These are phyloP conservation scores for Medicago arabica DNA, from an alignment of 306 rosid genomes.

Conservation along the genomic window DNA sequence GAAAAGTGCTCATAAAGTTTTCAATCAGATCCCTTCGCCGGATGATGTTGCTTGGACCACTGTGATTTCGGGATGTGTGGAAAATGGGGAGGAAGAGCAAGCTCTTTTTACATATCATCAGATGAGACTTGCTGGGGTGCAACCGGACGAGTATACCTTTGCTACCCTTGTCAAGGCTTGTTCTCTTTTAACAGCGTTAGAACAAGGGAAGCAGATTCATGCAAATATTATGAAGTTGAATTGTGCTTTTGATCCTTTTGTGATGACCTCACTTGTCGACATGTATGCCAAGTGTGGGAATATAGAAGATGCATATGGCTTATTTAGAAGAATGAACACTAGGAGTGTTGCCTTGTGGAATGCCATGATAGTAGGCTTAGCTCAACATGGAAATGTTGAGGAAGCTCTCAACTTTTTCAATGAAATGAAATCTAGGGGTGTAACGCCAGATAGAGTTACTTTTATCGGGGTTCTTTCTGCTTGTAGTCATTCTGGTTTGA, in stretches of 20 bases:
- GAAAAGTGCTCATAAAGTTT: constrained; percentile 58
- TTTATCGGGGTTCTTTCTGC: constrained; percentile 82
- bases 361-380: constrained; percentile 85
- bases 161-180: constrained; percentile 79
- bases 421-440: constrained; percentile 58
- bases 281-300: constrained; percentile 90
- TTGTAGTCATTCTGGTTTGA: constrained; percentile 78
- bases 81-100: constrained; percentile 74
- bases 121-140: constrained; percentile 73
- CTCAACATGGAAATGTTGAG: constrained; percentile 78
- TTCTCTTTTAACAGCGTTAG: constrained; percentile 74
- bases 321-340: constrained; percentile 58
- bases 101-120: constrained; percentile 68
- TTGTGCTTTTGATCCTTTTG: constrained; percentile 66
- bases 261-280: constrained; percentile 83
- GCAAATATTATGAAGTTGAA: constrained; percentile 76
- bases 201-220: constrained; percentile 84
- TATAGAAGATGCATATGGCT: constrained; percentile 65
- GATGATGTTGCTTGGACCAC: constrained; percentile 91
- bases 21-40: constrained; percentile 62
- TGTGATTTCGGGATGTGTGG: constrained; percentile 80
- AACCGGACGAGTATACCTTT: constrained; percentile 80
- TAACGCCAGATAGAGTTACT: constrained; percentile 72
- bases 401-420: constrained; percentile 71
- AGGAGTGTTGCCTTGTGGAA: constrained; percentile 71